These are phyloP conservation scores for Agrostemma githago DNA, from an alignment of 148 eudicot genomes.

Conservation along the genomic window DNA sequence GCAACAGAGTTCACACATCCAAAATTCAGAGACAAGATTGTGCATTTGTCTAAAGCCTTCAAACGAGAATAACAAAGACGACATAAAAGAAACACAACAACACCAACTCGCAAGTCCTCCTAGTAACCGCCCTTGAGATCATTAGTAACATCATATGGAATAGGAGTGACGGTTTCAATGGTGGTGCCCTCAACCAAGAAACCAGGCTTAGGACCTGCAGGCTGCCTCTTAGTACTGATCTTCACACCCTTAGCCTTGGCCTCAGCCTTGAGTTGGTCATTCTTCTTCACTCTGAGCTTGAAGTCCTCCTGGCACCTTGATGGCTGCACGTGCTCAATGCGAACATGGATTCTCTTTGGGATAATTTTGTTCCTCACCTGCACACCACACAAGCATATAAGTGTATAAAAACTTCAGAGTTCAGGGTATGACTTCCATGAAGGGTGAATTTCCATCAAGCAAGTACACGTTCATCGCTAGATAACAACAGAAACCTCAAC, in stretches of 20 bases:
- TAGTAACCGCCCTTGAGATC: slow-evolving; percentile 63
- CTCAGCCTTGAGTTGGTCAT: slow-evolving; percentile 55
- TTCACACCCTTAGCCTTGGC: slow-evolving; percentile 48
- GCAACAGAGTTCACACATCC: slow-evolving; percentile 6
- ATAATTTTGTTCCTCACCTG: slow-evolving; percentile 53
- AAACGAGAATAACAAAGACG: neutral
- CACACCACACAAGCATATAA: too few relatives aligned
- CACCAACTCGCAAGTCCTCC: neutral
- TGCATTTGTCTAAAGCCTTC: slow-evolving; percentile 12
- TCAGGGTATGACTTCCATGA: too few relatives aligned
- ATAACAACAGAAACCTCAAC: too few relatives aligned
- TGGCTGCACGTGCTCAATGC: slow-evolving; percentile 51
- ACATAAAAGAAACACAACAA: neutral
- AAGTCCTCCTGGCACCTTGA: slow-evolving; percentile 59
- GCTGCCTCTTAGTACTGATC: slow-evolving; percentile 66
- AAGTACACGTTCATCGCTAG: too few relatives aligned
- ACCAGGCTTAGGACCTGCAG: slow-evolving; percentile 53
- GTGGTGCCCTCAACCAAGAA: slow-evolving; percentile 56
- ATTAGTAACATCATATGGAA: slow-evolving; percentile 61
- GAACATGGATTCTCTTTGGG: slow-evolving; percentile 53
- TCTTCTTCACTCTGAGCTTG: slow-evolving; percentile 39
- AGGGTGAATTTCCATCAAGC: too few relatives aligned
- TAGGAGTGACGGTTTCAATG: slow-evolving; percentile 51
- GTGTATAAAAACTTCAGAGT: too few relatives aligned
- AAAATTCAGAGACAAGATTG: slow-evolving; percentile 17